Evolutionary conservation across 2,329 filamentous ascomycete genomes (phyloP), one percentile per base, ranked within the genome.

Genomic region (Venturia nashicola): DNA sequence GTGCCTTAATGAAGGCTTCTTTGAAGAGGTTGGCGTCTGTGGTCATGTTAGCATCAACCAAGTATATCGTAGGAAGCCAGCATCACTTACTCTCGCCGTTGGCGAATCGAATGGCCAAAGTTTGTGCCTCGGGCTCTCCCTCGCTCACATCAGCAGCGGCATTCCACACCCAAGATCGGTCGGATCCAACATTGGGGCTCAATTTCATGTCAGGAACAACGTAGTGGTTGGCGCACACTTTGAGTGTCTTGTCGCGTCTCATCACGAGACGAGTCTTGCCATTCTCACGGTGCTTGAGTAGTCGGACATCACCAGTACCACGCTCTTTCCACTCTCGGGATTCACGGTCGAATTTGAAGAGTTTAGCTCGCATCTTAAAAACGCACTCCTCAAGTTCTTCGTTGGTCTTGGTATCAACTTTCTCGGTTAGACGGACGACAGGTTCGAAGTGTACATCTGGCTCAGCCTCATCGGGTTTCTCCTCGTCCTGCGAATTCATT

Each of bases 181-280:
- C 94, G 72, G 90, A 96, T 73, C 94, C 94, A 70, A 97, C 92
- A 76, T 99, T 99, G 78, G 94, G 91, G 67, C 90, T 93, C 68
- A 99, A 88, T 83, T 96, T 97, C 93, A 99, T 97, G 79, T 97
- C 93, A 67, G 93, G 93, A 67, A 96, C 91, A 73, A 99, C 92
- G 80, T 99, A 99, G 84, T 99, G 94, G 83, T 99, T 99, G 75
- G 94, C 94, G 87, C 94, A 99, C 79, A 99, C 94, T 85, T 99
- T 99, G 81, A 97, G 86, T 67, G 94, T 99, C 90, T 97, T 97
- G 83, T 99, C 94, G 76, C 94, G 86, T 77, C 94, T 89, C 94
- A 99, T 99, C 71, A 99, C 94, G 72, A 99, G 82, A 71, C 94
- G 87, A 65, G 92, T 96, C 88, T 97, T 97, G 79, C 89, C 86